Evolutionary conservation across 306 rosid species (phyloP), one percentile per base, ranked within the genome.

Genomic region (Begonia fuchsioides): DNA sequence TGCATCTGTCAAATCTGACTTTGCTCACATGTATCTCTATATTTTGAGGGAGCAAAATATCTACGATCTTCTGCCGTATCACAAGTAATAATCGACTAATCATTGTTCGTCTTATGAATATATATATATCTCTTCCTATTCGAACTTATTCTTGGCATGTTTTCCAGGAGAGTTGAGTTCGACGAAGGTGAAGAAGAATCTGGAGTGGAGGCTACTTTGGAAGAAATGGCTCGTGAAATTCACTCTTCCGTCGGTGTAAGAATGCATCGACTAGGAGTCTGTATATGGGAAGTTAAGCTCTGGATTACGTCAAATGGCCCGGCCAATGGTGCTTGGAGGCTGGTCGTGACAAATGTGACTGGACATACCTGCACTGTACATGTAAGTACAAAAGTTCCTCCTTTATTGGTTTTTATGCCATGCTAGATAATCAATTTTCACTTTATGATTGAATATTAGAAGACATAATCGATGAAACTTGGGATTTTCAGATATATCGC

Each of bases 211-310:
- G 65, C 68, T 10, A 64, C 77, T 63, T 77, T 90, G 70, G 73
- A 76, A 63, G 85, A 73, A 56, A 55, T 81, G 57, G 83, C 84
- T 52, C 62, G 56, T 52, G 85, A 79, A 61, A 79, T 81, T 57
- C 95, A 90, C 58, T 71, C 82, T 15, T 76, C 70, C 54, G 73
- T 84, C 52, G 98, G 95, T 32, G 94, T 85, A 38, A 85, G 92
- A 76, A 90, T 90, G 98, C 94, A 90, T 58, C 79, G 78, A 66
- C 79, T 90, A 69, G 94, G 94, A 14, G 94, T 90, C 48, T 77
- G 77, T 65, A 84, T 74, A 52, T 90, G 94, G 98, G 98, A 90
- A 76, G 84, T 85, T 70, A 90, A 90, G 75, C 81, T 90, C 55
- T 85, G 92, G 94, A 65, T 90, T 49, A 59, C 80, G 56, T 78